Evolutionary conservation across 768 basidiomycete species (phyloP).

Genomic region (Leccinum ochraceum): DNA sequence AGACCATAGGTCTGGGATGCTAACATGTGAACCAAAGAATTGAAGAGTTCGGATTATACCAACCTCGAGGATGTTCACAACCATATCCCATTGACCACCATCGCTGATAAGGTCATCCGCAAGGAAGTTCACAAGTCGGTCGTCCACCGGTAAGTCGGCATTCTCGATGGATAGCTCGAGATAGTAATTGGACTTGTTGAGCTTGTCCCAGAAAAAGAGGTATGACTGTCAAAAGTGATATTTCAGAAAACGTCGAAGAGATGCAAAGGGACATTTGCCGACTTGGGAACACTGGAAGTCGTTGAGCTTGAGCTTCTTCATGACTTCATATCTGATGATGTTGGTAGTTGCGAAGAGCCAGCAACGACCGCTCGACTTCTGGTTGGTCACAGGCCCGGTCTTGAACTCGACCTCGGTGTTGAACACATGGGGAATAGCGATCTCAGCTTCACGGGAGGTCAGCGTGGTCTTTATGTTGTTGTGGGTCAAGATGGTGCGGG

Average conservation of each 20-base stretch:
- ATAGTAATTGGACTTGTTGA: conserved; percentile 89
- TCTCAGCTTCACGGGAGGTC: conserved; percentile 57
- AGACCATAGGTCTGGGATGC: conserved; percentile 70
- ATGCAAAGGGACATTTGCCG: conserved; percentile 12
- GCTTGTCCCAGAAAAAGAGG: conserved; percentile 95
- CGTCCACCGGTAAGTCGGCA: conserved; percentile 76
- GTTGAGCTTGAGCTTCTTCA: conserved; percentile 81
- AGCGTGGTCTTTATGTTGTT: conserved; percentile 64
- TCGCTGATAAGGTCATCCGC: conserved; percentile 80
- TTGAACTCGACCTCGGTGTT: conserved; percentile 80
- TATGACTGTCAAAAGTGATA: conserved; percentile 55
- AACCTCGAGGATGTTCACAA: conserved; percentile 62
- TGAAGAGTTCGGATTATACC: conserved; percentile 5
- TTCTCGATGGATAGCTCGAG: conserved; percentile 86
- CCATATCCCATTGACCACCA: conserved; percentile 97
- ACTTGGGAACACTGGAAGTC: conserved; percentile 94
- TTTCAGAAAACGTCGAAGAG: conserved; percentile 7
- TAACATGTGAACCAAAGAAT: conserved; percentile 31
- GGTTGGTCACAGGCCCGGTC: conserved; percentile 81
- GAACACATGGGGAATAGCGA: conserved; percentile 77
- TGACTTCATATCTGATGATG: conserved; percentile 77
- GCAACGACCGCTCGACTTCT: conserved; percentile 88
- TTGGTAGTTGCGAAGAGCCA: conserved; percentile 96
- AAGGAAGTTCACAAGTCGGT: conserved; percentile 79
- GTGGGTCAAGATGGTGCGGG: conserved; percentile 76